Evolutionary conservation across 2,329 filamentous ascomycete species (phyloP).

Genomic region (Sporothrix pseudoabietina): DNA sequence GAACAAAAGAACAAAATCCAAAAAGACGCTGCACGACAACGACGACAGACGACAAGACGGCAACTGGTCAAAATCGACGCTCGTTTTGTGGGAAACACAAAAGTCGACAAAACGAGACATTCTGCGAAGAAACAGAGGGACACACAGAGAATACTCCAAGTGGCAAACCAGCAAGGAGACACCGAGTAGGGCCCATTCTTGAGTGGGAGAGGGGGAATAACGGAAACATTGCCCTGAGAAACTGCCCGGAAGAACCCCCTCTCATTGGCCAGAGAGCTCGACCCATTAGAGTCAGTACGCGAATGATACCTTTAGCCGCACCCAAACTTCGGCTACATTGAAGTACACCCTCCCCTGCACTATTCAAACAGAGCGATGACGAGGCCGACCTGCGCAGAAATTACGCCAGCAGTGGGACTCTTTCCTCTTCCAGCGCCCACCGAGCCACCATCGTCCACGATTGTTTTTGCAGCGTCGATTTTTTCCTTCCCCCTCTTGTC

Average conservation of each 20-base stretch:
- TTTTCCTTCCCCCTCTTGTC: neutral
- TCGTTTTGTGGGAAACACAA: neutral
- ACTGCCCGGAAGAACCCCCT: neutral
- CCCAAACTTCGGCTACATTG: neutral
- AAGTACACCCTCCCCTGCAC: neutral
- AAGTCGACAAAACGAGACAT: neutral
- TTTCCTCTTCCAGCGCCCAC: neutral
- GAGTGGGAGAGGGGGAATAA: neutral
- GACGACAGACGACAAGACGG: neutral
- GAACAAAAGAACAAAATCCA: neutral
- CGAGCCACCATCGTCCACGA: neutral
- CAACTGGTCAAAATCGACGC: neutral
- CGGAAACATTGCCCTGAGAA: neutral
- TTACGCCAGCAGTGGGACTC: constrained; percentile 14
- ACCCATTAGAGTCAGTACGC: no score
- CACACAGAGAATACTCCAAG: neutral
- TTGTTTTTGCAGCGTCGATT: neutral
- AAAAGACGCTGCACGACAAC: neutral
- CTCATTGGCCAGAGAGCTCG: neutral
- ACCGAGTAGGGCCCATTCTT: neutral
- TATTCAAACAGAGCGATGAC: constrained; percentile 11
- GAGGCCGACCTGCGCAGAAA: constrained; percentile 14
- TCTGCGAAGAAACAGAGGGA: neutral
- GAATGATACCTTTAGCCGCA: neutral
- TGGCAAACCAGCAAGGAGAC: neutral